A percentile compares a stretch with the other conserved stretches of the same genome.
These are phyloP conservation scores for Bromus sterilis DNA, from an alignment of 176 grass and related monocot species.

Conservation along the genomic window DNA sequence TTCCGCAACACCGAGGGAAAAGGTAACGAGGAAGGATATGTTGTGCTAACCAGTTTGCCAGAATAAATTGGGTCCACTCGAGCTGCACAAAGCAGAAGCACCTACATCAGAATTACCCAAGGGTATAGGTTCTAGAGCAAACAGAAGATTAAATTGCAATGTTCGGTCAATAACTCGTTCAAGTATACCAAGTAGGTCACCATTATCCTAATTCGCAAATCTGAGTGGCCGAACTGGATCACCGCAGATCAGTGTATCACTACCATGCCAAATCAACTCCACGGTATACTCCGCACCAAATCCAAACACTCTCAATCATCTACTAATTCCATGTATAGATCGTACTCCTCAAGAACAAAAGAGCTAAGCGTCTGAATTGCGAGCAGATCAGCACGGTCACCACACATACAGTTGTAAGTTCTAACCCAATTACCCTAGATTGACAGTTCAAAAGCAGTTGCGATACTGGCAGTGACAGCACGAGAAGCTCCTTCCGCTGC, in stretches of 20 bases:
- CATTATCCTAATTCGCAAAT: neutral
- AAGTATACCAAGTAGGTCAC: neutral
- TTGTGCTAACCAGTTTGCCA: slow-evolving; percentile 14
- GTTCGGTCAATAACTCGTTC: neutral
- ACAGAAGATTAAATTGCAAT: neutral
- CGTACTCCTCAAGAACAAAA: neutral
- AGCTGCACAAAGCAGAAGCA: slow-evolving; percentile 27
- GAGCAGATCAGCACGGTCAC: neutral
- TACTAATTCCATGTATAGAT: neutral
- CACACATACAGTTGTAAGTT: neutral
- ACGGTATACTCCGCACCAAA: neutral
- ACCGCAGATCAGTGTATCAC: neutral
- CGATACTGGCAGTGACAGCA: neutral
- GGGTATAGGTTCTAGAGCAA: neutral
- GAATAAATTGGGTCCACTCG: slow-evolving; percentile 3
- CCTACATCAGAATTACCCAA: neutral
- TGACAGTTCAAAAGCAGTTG: neutral
- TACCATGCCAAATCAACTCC: neutral
- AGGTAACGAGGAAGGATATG: neutral
- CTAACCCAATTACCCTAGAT: neutral
- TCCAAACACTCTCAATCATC: too few species aligned
- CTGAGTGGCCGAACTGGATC: neutral
- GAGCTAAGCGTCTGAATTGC: neutral
- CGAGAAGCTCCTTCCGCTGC: too few species aligned
- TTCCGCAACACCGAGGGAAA: neutral